phyloP scores from a whole-genome alignment of 108 stramenopile genomes.

The Skeletonema tropicum region DNA sequence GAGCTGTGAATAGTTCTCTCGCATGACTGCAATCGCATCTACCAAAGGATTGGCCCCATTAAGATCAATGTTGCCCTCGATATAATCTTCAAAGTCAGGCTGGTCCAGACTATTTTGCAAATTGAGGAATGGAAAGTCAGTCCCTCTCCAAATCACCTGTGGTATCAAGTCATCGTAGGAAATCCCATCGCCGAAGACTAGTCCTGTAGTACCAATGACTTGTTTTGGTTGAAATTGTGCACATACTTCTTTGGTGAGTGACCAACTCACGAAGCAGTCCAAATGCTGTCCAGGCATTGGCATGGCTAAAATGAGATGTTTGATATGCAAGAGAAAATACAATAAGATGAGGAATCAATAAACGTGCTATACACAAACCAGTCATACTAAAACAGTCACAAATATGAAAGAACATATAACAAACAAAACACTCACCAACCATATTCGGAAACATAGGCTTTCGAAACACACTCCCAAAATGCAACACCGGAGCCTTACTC shows the following conservation, averaged over 20 bases:
- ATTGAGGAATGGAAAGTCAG: slow-evolving; percentile 10
- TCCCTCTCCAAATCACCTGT: slow-evolving; percentile 27
- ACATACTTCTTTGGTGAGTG: neutral
- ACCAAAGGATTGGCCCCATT: neutral
- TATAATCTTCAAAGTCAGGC: neutral
- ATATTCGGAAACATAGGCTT: slow-evolving; percentile 5
- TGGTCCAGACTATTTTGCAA: neutral
- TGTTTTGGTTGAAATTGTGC: neutral
- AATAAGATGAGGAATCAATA: neutral
- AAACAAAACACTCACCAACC: neutral
- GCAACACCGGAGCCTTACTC: neutral
- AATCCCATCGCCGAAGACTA: neutral
- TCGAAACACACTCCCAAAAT: slow-evolving; percentile 6
- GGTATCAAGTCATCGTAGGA: slow-evolving; percentile 7
- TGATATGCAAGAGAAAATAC: neutral
- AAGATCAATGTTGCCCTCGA: neutral
- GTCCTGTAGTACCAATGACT: neutral
- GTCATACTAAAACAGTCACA: too few species aligned
- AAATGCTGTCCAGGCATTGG: slow-evolving; percentile 9
- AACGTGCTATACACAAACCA: neutral
- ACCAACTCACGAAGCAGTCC: slow-evolving; percentile 1
- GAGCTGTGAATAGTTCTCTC: slow-evolving; percentile 5
- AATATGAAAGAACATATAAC: neutral
- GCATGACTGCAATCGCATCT: neutral
- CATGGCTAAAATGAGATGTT: neutral